These are phyloP conservation scores for Verticillium tricorpus DNA, from an alignment of 2,329 filamentous ascomycete species.

Conservation along the genomic window DNA sequence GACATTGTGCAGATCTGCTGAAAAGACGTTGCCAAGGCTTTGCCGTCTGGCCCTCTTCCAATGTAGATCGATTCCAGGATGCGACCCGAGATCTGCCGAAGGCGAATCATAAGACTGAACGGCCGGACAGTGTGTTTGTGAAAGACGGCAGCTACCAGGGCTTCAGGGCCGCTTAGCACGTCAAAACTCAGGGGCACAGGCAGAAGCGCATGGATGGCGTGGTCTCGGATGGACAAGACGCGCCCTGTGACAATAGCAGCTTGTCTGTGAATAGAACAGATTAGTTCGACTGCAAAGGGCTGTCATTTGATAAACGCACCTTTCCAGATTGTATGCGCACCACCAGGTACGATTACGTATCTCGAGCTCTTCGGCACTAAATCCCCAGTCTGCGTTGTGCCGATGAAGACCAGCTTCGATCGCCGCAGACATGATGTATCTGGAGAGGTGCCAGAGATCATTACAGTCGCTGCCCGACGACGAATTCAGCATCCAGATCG, in stretches of 20 bases:
- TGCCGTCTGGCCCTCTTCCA: slow-evolving; percentile 15
- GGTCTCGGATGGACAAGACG: slow-evolving; percentile 17
- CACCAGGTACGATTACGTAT: slow-evolving; percentile 18
- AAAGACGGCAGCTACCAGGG: slow-evolving; percentile 6
- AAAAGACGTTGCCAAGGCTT: slow-evolving; percentile 14
- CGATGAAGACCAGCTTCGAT: slow-evolving; percentile 19
- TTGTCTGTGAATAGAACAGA: slow-evolving; percentile 3
- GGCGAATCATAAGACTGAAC: slow-evolving; percentile 11
- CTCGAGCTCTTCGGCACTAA: slow-evolving; percentile 16
- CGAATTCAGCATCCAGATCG: slow-evolving; percentile 20
- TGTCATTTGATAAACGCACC: not conserved
- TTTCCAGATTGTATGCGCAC: slow-evolving; percentile 17
- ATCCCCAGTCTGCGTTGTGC: slow-evolving; percentile 14
- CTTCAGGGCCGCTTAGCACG: slow-evolving; percentile 8
- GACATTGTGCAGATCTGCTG: slow-evolving; percentile 16
- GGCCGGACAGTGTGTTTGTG: slow-evolving; percentile 10
- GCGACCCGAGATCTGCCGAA: slow-evolving; percentile 16
- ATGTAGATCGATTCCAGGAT: slow-evolving; percentile 20
- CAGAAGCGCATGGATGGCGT: slow-evolving; percentile 16
- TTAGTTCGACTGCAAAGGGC: not conserved
- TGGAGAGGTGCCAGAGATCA: slow-evolving; percentile 20
- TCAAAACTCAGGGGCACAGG: slow-evolving; percentile 11
- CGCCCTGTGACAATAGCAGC: slow-evolving; percentile 18
- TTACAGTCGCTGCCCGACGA: slow-evolving; percentile 13
- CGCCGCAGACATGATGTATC: slow-evolving; percentile 20